These are phyloP conservation scores for Croton laevigatus DNA, from an alignment of 441 rosid genomes.

Conservation along the genomic window DNA sequence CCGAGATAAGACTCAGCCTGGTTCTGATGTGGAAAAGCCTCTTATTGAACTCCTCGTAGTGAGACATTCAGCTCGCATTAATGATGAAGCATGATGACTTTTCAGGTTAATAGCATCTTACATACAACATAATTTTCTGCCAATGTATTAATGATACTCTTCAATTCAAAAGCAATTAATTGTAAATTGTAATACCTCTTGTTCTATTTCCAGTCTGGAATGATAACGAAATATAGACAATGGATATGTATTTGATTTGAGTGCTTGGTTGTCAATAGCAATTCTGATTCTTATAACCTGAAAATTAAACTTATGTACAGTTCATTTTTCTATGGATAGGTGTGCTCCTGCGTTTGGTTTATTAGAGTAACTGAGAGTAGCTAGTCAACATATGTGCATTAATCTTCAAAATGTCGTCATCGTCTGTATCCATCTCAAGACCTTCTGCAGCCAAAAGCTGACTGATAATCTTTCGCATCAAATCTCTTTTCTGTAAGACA, in stretches of 20 bases:
- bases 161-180: background rate
- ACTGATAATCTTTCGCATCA: slow-evolving; percentile 73
- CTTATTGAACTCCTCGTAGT: slow-evolving; percentile 56
- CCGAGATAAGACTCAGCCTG: slow-evolving; percentile 47
- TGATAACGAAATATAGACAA: background rate
- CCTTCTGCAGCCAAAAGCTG: slow-evolving; percentile 90
- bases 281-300: background rate
- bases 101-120: slow-evolving; percentile 9
- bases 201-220: background rate
- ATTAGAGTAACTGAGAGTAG: slow-evolving; percentile 4
- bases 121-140: background rate
- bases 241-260: background rate
- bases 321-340: slow-evolving; percentile 11
- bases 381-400: background rate
- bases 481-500: slow-evolving; percentile 79
- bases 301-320: slow-evolving; percentile 20
- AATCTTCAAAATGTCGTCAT: slow-evolving; percentile 33
- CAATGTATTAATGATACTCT: background rate
- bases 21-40: slow-evolving; percentile 75
- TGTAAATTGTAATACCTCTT: background rate
- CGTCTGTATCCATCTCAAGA: slow-evolving; percentile 77
- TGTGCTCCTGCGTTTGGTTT: background rate
- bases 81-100: slow-evolving; percentile 29
- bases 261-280: background rate
- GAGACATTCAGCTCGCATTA: slow-evolving; percentile 56